Conservation (phyloP, 139 green algal species). For the Yamagishiella unicocca region DNA sequence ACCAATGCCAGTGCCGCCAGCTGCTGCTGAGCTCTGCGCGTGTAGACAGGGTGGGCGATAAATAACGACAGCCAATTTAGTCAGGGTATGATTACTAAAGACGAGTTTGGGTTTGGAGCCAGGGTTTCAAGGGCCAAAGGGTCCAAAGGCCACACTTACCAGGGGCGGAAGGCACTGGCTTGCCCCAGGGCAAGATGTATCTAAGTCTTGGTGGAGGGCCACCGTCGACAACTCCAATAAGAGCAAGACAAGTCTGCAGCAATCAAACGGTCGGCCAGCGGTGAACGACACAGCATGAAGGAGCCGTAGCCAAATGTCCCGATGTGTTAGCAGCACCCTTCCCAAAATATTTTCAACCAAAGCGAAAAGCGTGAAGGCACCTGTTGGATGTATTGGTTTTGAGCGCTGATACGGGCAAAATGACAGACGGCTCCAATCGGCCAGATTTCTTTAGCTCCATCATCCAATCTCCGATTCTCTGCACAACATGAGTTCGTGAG, state of each 20-base stretch:
- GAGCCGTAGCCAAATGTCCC: background rate
- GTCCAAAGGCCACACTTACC: too few relatives aligned
- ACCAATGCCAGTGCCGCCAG: background rate
- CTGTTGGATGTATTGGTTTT: constrained; percentile 44
- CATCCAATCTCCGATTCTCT: constrained; percentile 60
- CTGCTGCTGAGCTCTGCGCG: background rate
- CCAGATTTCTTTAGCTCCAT: constrained; percentile 51
- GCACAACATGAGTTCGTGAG: too few relatives aligned
- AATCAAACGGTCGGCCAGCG: too few relatives aligned
- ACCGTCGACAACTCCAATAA: constrained; percentile 45
- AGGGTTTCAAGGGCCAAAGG: too few relatives aligned
- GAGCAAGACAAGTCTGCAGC: background rate
- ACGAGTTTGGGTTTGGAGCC: too few relatives aligned
- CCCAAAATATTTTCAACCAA: too few relatives aligned
- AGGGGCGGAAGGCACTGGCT: background rate
- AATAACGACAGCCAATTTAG: too few relatives aligned
- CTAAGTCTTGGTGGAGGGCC: constrained; percentile 27
- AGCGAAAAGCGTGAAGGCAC: too few relatives aligned
- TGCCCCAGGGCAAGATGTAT: background rate
- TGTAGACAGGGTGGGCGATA: background rate
- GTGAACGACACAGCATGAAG: too few relatives aligned
- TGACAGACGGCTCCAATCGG: constrained; percentile 32
- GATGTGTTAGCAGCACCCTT: background rate
- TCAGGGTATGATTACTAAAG: too few relatives aligned
- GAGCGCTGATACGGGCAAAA: constrained; percentile 31